phyloP scores from a whole-genome alignment of 2,329 filamentous ascomycete genomes.

The Fusarium euwallaceae region DNA sequence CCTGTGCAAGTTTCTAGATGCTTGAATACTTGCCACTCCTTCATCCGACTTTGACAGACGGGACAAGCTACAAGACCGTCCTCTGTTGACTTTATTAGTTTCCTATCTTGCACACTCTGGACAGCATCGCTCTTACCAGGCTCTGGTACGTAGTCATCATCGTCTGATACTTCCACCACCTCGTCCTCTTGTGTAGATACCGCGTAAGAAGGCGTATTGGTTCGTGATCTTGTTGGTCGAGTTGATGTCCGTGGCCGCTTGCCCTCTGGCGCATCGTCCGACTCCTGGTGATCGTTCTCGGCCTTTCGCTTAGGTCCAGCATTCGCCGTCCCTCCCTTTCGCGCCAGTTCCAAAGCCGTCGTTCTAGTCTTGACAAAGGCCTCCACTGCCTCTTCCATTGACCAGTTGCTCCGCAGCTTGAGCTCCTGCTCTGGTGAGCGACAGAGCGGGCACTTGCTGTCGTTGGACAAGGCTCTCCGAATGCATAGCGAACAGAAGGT shows the following conservation, averaged over 20 bases:
- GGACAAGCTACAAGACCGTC: slow-evolving; percentile 88
- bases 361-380: slow-evolving; percentile 78
- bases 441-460: slow-evolving; percentile 91
- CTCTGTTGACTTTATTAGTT: slow-evolving; percentile 55
- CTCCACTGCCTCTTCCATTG: slow-evolving; percentile 86
- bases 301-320: slow-evolving; percentile 67
- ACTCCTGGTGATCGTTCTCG: slow-evolving; percentile 49
- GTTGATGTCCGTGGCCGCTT: slow-evolving; percentile 69
- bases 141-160: slow-evolving; percentile 50
- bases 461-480: slow-evolving; percentile 82
- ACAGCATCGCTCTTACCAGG: slow-evolving; percentile 35
- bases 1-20: slow-evolving; percentile 79
- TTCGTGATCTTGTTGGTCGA: slow-evolving; percentile 60
- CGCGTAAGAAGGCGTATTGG: slow-evolving; percentile 49
- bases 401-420: slow-evolving; percentile 86
- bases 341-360: slow-evolving; percentile 74
- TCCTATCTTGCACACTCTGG: neutral
- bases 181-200: slow-evolving; percentile 36
- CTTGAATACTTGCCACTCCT: slow-evolving; percentile 79
- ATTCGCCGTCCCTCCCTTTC: slow-evolving; percentile 39
- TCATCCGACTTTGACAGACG: slow-evolving; percentile 84
- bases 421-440: slow-evolving; percentile 83
- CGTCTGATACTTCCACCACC: slow-evolving; percentile 44
- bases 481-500: slow-evolving; percentile 98
- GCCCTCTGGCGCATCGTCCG: slow-evolving; percentile 46